Evolutionary conservation across 768 basidiomycete species (phyloP).

Genomic region (Hortiboletus campestris): DNA sequence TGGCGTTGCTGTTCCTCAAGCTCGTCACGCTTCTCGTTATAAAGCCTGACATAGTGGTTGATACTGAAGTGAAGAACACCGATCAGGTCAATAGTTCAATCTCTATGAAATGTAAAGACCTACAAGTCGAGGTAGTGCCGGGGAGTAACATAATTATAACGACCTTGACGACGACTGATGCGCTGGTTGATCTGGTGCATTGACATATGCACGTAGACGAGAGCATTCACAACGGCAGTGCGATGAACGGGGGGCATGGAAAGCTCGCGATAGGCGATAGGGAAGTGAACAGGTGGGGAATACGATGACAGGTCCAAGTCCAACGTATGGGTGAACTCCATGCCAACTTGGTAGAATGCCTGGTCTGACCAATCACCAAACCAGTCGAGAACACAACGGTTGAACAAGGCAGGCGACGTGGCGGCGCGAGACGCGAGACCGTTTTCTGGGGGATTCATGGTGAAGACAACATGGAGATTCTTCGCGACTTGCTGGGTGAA

Average conservation of each 20-base stretch:
- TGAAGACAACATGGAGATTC: constrained; percentile 98
- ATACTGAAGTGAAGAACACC: constrained; percentile 60
- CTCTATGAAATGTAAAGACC: constrained; percentile 36
- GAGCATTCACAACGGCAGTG: constrained; percentile 86
- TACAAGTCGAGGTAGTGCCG: constrained; percentile 98
- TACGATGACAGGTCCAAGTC: constrained; percentile 89
- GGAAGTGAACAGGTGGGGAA: constrained; percentile 78
- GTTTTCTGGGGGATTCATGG: constrained; percentile 97
- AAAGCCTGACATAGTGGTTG: constrained; percentile 93
- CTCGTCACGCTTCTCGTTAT: constrained; percentile 95
- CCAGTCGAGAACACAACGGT: constrained; percentile 99
- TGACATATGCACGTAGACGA: constrained; percentile 89
- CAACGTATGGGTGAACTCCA: constrained; percentile 92
- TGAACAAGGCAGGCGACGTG: constrained; percentile 97
- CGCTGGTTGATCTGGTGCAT: constrained; percentile 87
- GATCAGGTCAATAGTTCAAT: constrained; percentile 3
- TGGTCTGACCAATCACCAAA: constrained; percentile 99
- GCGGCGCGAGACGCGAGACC: constrained; percentile 94
- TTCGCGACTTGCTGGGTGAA: constrained; percentile 98
- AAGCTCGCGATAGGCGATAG: constrained; percentile 82
- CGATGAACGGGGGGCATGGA: constrained; percentile 87
- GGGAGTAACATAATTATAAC: constrained; percentile 95
- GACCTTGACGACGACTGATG: constrained; percentile 89
- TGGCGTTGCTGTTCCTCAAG: constrained; percentile 98
- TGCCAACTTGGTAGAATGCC: constrained; percentile 96